Conservation (phyloP, 2,329 filamentous ascomycete species). For the Fusarium nodosum region DNA sequence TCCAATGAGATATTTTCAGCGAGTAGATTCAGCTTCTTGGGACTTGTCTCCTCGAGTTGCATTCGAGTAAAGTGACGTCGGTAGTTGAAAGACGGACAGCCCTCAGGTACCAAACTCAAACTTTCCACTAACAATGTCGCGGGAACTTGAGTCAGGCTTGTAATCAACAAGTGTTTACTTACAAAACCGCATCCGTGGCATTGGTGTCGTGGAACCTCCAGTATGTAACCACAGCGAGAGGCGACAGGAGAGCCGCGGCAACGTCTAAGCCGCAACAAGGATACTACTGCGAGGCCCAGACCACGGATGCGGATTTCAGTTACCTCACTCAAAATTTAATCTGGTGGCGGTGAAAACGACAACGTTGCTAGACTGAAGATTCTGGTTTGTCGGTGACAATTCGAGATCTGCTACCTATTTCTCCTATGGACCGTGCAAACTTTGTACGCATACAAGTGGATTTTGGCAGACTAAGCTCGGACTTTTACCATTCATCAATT, state of each 20-base stretch:
- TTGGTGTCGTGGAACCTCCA: conserved; percentile 21
- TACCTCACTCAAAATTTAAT: conserved; percentile 46
- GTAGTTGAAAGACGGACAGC: not conserved
- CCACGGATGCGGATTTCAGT: conserved; percentile 25
- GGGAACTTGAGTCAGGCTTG: not conserved
- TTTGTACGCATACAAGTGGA: conserved; percentile 13
- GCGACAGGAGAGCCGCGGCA: conserved; percentile 25
- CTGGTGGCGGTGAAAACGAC: conserved; percentile 48
- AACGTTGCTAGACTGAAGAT: conserved; percentile 9
- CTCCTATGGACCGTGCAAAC: conserved; percentile 13
- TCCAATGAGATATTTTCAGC: not conserved
- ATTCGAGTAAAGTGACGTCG: conserved; percentile 19
- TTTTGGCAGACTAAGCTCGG: conserved; percentile 24
- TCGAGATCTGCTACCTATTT: not conserved
- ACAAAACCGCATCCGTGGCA: conserved; percentile 27
- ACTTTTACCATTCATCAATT: conserved; percentile 8
- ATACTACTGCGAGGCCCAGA: conserved; percentile 10
- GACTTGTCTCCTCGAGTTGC: conserved; percentile 14
- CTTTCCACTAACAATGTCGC: not conserved
- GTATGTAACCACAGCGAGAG: conserved; percentile 17
- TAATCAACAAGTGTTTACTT: not conserved
- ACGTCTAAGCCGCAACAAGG: conserved; percentile 33
- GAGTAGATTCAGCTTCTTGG: not conserved
- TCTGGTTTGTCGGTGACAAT: conserved; percentile 52
- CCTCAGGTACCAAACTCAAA: conserved; percentile 12